Conservation (phyloP, 495 filamentous ascomycete species). For the Penicillium taxi region DNA sequence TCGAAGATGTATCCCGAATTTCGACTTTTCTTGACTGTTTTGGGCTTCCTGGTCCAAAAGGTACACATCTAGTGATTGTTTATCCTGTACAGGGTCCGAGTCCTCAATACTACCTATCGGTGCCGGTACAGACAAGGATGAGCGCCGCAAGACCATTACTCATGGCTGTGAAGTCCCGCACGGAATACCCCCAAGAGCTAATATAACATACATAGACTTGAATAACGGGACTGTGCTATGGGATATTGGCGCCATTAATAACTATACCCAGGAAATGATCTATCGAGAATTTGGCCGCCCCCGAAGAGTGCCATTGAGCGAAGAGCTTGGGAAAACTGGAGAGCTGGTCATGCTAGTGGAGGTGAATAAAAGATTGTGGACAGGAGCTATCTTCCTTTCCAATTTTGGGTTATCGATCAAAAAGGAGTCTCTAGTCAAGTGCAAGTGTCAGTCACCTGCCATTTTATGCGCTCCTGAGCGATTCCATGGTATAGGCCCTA, state of each 20-base stretch:
- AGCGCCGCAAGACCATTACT: slow-evolving; percentile 20
- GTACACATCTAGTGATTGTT: slow-evolving; percentile 19
- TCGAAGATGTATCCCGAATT: slow-evolving; percentile 18
- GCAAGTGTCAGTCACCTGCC: slow-evolving; percentile 8
- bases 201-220: slow-evolving; percentile 21
- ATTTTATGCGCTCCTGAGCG: slow-evolving; percentile 24
- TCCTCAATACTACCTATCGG: slow-evolving; percentile 4
- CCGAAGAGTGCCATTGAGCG: slow-evolving; percentile 11
- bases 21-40: slow-evolving; percentile 15
- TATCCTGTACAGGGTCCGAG: slow-evolving; percentile 17
- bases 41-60: slow-evolving; percentile 4
- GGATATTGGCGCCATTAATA: slow-evolving; percentile 14
- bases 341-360: slow-evolving; percentile 15
- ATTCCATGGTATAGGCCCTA: slow-evolving; percentile 19
- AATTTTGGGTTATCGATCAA: slow-evolving; percentile 43
- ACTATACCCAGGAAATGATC: slow-evolving; percentile 15
- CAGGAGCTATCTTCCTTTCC: slow-evolving; percentile 45
- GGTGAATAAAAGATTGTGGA: slow-evolving; percentile 13
- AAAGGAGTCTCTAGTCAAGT: slow-evolving; percentile 3
- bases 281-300: slow-evolving; percentile 22
- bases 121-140: slow-evolving; percentile 15
- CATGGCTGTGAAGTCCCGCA: slow-evolving; percentile 13
- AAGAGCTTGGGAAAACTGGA: slow-evolving; percentile 11
- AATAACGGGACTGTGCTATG: slow-evolving; percentile 19
- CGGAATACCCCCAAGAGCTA: slow-evolving; percentile 20